A percentile compares a stretch with the other conserved stretches of the same genome.
Conservation (phyloP, 768 basidiomycete species). For the Kwoniella bestiolae region DNA sequence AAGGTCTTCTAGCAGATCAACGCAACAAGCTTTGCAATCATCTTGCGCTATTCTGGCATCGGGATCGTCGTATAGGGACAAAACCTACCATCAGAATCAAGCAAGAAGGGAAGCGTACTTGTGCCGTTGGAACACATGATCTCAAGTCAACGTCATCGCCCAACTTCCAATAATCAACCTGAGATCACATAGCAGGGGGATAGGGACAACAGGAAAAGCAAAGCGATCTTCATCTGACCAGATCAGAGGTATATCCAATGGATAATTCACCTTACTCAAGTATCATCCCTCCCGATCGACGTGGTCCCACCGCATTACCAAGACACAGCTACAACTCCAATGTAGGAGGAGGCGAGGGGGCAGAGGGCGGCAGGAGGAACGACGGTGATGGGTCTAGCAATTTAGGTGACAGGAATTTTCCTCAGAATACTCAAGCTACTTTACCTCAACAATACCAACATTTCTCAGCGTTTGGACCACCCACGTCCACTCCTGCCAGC, state of each 20-base stretch:
- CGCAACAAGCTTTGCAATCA: too few species aligned
- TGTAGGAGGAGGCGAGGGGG: not conserved
- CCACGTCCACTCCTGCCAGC: constrained; percentile 4
- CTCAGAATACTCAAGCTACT: constrained; percentile 26
- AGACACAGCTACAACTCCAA: not conserved
- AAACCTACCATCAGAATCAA: too few species aligned
- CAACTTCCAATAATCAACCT: not conserved
- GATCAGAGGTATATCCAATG: not conserved
- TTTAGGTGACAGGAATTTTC: constrained; percentile 17
- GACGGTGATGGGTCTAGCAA: not conserved
- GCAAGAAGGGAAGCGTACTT: not conserved
- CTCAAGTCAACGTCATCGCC: not conserved
- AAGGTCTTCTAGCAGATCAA: too few species aligned
- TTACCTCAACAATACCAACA: constrained; percentile 43
- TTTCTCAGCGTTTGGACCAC: constrained; percentile 39
- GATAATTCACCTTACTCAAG: constrained; percentile 6
- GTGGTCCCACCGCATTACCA: not conserved
- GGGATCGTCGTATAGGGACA: too few species aligned
- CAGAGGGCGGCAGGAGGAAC: not conserved
- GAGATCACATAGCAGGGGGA: not conserved
- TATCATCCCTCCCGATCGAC: constrained; percentile 4
- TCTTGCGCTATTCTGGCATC: too few species aligned
- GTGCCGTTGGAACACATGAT: not conserved
- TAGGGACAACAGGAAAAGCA: not conserved
- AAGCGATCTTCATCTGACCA: not conserved